phyloP scores from a whole-genome alignment of 148 eudicot species.

The Diospyros kaki region DNA sequence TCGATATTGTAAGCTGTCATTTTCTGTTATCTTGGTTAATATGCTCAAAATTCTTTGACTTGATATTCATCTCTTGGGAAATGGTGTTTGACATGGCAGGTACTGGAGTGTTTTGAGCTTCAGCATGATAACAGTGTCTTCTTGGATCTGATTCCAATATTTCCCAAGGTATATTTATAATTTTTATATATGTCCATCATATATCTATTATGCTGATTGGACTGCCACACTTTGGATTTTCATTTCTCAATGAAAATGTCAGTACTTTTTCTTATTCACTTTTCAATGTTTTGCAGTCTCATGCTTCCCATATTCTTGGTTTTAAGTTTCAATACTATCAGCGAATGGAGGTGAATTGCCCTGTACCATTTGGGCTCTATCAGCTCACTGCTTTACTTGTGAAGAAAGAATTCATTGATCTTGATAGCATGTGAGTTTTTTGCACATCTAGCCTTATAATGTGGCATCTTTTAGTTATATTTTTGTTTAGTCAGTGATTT shows the following conservation, averaged over 20 bases:
- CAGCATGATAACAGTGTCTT: slow-evolving; percentile 74
- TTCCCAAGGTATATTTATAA: slow-evolving; percentile 67
- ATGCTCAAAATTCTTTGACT: background rate
- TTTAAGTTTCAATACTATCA: slow-evolving; percentile 97
- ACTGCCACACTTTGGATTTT: background rate
- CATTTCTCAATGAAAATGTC: background rate
- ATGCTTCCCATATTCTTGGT: slow-evolving; percentile 95
- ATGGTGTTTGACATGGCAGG: slow-evolving; percentile 34
- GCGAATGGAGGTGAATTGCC: slow-evolving; percentile 66
- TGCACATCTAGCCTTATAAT: slow-evolving; percentile 11
- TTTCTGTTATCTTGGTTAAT: slow-evolving; percentile 2
- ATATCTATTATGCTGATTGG: background rate
- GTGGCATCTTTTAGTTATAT: background rate
- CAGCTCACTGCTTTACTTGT: slow-evolving; percentile 89
- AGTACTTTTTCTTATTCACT: background rate
- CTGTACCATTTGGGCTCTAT: slow-evolving; percentile 78
- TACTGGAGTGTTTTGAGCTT: slow-evolving; percentile 95
- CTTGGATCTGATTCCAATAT: slow-evolving; percentile 89
- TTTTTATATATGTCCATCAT: background rate
- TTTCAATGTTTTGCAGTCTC: slow-evolving; percentile 59
- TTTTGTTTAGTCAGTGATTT: background rate
- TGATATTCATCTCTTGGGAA: background rate
- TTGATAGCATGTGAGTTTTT: slow-evolving; percentile 85
- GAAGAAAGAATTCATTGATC: slow-evolving; percentile 86
- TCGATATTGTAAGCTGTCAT: slow-evolving; percentile 79